Evolutionary conservation across 805 yeast species (phyloP).

Genomic region (Pichia ethanolica): DNA sequence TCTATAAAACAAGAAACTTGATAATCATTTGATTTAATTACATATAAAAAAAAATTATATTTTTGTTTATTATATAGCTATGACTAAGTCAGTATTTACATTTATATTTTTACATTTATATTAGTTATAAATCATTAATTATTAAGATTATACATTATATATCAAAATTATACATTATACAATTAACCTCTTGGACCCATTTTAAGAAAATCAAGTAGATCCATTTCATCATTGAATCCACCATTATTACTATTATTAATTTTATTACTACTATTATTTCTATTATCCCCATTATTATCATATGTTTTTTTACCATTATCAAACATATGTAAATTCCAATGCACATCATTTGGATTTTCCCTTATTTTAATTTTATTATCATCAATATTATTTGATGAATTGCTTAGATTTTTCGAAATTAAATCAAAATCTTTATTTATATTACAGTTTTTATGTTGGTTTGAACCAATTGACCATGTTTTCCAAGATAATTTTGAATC

Average conservation of each 20-base stretch:
- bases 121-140: too few species aligned
- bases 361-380: slow-evolving; percentile 3
- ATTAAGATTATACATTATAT: too few species aligned
- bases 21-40: too few species aligned
- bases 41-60: too few species aligned
- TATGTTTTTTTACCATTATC: neutral
- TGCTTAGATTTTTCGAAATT: neutral
- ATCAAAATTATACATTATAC: slow-evolving; percentile 49
- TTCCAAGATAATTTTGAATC: slow-evolving; percentile 23
- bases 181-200: slow-evolving; percentile 20
- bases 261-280: neutral
- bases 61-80: too few species aligned
- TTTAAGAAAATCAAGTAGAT: slow-evolving; percentile 19
- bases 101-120: too few species aligned
- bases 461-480: slow-evolving; percentile 9
- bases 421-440: neutral
- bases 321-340: slow-evolving; percentile 14
- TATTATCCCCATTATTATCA: neutral
- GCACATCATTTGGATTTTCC: slow-evolving; percentile 2
- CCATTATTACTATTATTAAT: neutral
- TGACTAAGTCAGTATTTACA: too few species aligned
- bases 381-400: neutral
- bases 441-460: slow-evolving; percentile 5
- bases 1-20: too few species aligned
- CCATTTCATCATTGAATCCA: slow-evolving; percentile 14